Evolutionary conservation across 805 yeast genomes (phyloP), one percentile per base, ranked within the genome.

Genomic region (Candida anglica): DNA sequence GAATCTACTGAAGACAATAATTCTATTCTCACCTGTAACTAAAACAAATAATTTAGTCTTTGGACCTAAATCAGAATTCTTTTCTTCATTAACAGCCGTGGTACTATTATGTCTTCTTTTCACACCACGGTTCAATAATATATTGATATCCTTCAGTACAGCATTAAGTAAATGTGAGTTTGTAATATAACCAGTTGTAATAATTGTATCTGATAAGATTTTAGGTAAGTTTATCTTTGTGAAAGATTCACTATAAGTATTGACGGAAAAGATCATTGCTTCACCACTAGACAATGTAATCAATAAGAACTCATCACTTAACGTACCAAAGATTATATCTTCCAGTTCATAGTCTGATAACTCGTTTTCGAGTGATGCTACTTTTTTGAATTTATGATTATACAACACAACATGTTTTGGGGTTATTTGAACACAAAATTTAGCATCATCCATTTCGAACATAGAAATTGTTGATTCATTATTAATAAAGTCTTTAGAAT

Each of bases 1-100:
- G 31, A 77, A 69, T 36, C 75, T 69, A 36, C 71, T 71, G 53
- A 83, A 83, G 10, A 76, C 73, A 31, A 85, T 73, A 14, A 84
- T 62, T 52, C 87, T 72, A 47, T 83, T 85, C 50, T 81, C 89
- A 38, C 87, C 89, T 2, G 89, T 82, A 5, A 81, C 85, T 30
- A 81, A 71, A 28, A 84, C 68, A 44, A 81, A 83, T 0, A 64
- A 67, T 36, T 63, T 68, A 46, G 48, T 65, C 56, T 46, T 64
- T 2, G 56, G 46, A 2, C 49, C 52, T 9, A 36, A 30, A 13
- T 38, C 46, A 28, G 35, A 27, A 13, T 33, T 15, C 3, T 38
- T 10, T 13, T 36, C 15, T 32, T 10, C 6, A 28, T 28, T 33
- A n/a, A 36, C 28, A 8, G 39, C 14, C 2, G 25, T 14, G 10